Evolutionary conservation across 257 asterid species (phyloP).

Genomic region (Cinchona pubescens): DNA sequence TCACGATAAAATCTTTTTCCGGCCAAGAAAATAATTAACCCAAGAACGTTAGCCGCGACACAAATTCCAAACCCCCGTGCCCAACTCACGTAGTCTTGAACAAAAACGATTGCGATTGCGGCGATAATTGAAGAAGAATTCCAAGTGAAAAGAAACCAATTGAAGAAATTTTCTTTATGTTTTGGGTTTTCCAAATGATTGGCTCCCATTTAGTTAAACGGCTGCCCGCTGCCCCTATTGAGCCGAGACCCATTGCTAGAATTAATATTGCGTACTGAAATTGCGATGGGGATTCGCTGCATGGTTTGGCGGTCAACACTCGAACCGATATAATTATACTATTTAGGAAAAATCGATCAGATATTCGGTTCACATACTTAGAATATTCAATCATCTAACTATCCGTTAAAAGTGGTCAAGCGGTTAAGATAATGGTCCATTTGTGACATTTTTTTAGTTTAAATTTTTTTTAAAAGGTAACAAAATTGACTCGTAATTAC

Average conservation of each 20-base stretch:
- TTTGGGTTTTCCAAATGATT: conserved; percentile 14
- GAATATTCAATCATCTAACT: too few species aligned
- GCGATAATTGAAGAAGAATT: conserved; percentile 12
- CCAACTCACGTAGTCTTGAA: conserved; percentile 24
- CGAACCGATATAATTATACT: too few species aligned
- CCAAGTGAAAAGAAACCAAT: conserved; percentile 23
- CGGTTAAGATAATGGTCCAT: too few species aligned
- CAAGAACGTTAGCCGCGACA: conserved; percentile 13
- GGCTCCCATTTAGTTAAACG: neutral
- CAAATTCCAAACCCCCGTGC: conserved; percentile 15
- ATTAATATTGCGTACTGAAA: neutral
- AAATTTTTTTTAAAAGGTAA: too few species aligned
- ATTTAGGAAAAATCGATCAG: too few species aligned
- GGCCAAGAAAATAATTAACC: conserved; percentile 10
- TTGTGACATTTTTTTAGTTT: too few species aligned
- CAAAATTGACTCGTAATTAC: too few species aligned
- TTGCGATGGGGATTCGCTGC: conserved; percentile 11
- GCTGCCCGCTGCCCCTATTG: neutral
- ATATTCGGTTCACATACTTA: too few species aligned
- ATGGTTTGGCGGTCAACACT: too few species aligned
- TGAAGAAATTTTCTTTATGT: conserved; percentile 14
- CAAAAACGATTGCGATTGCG: conserved; percentile 14
- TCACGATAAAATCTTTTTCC: conserved; percentile 18
- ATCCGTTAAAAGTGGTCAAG: too few species aligned
- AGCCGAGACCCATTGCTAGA: neutral